A percentile compares a stretch with the other conserved stretches of the same genome.
These are phyloP conservation scores for Cystobasidium pallidum DNA, from an alignment of 1,284 basidiomycete species.

Conservation along the genomic window DNA sequence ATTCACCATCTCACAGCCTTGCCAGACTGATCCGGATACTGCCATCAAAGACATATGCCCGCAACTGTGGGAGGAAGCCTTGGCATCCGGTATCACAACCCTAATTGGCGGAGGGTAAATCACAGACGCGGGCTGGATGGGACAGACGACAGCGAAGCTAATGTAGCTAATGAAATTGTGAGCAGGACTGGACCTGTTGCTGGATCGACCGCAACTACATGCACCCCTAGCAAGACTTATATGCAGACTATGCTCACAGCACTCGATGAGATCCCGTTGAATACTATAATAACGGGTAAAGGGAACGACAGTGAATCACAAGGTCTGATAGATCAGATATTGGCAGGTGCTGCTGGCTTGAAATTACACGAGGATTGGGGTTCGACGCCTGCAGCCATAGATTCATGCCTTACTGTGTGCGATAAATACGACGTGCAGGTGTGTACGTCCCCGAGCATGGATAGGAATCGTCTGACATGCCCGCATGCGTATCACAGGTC, in stretches of 20 bases:
- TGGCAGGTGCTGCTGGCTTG: conserved; percentile 84
- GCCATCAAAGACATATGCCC: conserved; percentile 69
- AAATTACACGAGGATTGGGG: conserved; percentile 99
- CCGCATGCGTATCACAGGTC: conserved; percentile 60
- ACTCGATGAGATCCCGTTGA: conserved; percentile 85
- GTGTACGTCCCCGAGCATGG: conserved; percentile 44
- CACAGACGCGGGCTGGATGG: not conserved
- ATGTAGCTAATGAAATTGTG: not conserved
- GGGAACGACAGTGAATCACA: conserved; percentile 83
- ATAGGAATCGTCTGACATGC: not conserved
- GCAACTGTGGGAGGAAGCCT: conserved; percentile 70
- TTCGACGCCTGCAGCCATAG: conserved; percentile 81
- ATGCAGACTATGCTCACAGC: conserved; percentile 85
- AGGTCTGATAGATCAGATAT: conserved; percentile 76
- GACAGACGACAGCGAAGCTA: not conserved
- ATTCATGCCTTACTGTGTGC: conserved; percentile 75
- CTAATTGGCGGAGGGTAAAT: conserved; percentile 77
- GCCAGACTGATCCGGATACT: not conserved
- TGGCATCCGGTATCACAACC: conserved; percentile 71
- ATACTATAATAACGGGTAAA: conserved; percentile 66
- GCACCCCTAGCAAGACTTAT: conserved; percentile 85
- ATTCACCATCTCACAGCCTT: not conserved
- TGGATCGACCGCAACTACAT: conserved; percentile 91
- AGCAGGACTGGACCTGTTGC: conserved; percentile 82
- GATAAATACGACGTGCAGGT: conserved; percentile 95